Base-by-base conservation (phyloP, 2,329 filamentous ascomycete species). In the Pyrenochaeta sp. region DNA sequence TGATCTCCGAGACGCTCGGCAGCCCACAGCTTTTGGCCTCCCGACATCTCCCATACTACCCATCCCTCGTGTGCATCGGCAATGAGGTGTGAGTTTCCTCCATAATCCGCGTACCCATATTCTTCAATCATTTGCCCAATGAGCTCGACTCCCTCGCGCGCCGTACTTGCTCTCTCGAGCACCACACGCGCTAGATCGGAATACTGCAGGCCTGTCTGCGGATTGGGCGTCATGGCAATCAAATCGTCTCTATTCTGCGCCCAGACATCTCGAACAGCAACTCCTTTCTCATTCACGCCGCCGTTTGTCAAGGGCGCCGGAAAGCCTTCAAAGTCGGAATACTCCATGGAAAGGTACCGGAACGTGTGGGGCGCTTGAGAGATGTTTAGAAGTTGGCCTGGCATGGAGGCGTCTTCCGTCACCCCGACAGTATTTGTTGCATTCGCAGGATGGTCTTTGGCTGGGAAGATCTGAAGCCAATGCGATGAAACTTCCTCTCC, bases 401-500 rank as follows among this genome's bases (percentile, higher is more conserved):
- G 76, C 45, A 78, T 67, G 21, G 64, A 63, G 18, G 77, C 77
- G 46, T 74, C 71, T 47, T 72, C 54, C 5, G 77, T 78, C 6
- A 79, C 76, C n/a, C 77, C 77, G 7, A 79, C 76, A 39, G 69
- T 74, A 45, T 81, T 73, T 0, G 77, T 80, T 0, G 73, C 75
- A 44, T 81, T 79, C 0, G 75, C 36, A 1, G 71, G 59, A 45
- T 81, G 71, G 40, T 80, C 73, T 29, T 62, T 66, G 1, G 77
- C 78, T 0, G 78, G 71, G 41, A 81, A 81, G 29, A 81, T 66
- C 49, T 81, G 75, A 20, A 81, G 76, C 77, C 78, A 81, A 52
- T 81, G 79, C 7, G 75, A 78, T 0, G 79, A 81, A 0, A 81
- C 78, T 57, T 81, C 78, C 54, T 82, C 79, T 39, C 79, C 79